These are phyloP conservation scores for Talaromyces sp. DNA, from an alignment of 2,329 filamentous ascomycete genomes.

Conservation along the genomic window DNA sequence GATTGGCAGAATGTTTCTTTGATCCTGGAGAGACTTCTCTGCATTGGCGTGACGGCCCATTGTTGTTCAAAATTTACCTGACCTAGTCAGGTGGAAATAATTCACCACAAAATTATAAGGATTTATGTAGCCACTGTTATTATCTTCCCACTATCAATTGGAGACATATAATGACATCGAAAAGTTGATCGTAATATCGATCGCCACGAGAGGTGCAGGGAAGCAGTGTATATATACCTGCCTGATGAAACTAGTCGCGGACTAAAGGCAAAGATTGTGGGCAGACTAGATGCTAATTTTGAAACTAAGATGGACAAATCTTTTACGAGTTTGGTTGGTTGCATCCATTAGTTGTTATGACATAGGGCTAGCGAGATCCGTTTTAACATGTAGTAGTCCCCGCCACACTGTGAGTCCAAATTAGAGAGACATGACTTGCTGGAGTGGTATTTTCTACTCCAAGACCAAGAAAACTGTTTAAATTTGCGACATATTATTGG, in stretches of 20 bases:
- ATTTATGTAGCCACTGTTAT: neutral
- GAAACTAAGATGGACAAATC: neutral
- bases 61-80: neutral
- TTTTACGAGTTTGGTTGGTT: neutral
- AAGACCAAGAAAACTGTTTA: neutral
- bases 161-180: neutral
- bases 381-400: neutral
- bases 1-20: conserved; percentile 56
- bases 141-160: neutral
- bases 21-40: conserved; percentile 51
- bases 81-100: neutral
- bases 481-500: neutral
- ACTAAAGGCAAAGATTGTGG: neutral
- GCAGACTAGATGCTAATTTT: neutral
- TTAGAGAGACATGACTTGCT: neutral
- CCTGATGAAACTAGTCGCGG: neutral
- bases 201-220: neutral
- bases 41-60: conserved; percentile 34
- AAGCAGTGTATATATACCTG: conserved; percentile 9
- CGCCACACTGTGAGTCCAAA: neutral
- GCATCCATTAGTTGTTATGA: conserved; percentile 2
- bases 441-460: neutral
- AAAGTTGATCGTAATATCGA: neutral
- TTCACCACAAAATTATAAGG: neutral
- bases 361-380: neutral